These are phyloP conservation scores for Neurospora sp. DNA, from an alignment of 495 filamentous ascomycete genomes.

Conservation along the genomic window DNA sequence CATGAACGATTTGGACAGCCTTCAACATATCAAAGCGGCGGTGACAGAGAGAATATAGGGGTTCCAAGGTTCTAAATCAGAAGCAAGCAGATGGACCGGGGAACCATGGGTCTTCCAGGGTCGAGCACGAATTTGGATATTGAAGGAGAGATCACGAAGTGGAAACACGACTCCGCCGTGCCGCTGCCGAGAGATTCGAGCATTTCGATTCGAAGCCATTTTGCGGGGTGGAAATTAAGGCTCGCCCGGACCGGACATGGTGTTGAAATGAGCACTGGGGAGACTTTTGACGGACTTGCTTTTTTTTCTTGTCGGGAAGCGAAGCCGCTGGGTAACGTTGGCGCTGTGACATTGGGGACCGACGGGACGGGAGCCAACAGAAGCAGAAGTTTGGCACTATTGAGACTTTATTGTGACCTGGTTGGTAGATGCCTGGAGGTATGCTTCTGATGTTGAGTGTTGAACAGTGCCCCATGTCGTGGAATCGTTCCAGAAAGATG, in stretches of 20 bases:
- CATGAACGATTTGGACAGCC: background rate
- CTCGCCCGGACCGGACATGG: background rate
- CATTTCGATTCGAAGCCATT: background rate
- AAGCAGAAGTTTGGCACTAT: background rate
- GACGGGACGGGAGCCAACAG: background rate
- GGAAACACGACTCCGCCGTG: background rate
- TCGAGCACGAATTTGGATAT: background rate
- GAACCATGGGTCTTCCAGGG: background rate
- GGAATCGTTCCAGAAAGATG: background rate
- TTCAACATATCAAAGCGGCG: background rate
- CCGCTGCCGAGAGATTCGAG: background rate
- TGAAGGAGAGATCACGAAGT: background rate
- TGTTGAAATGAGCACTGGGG: background rate
- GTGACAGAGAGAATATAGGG: background rate
- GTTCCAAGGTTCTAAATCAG: background rate
- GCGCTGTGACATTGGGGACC: background rate
- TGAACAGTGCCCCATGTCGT: background rate
- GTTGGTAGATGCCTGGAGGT: background rate
- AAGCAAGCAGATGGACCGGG: background rate
- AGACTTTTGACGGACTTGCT: background rate
- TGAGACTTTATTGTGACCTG: background rate
- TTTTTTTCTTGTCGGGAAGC: background rate
- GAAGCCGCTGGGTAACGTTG: background rate
- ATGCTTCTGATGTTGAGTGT: background rate
- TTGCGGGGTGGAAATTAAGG: background rate